Percentiles rank a stretch among this genome's conserved stretches.
These are phyloP conservation scores for Wickerhamomyces hampshirensis DNA, from an alignment of 805 yeast species.

Conservation along the genomic window DNA sequence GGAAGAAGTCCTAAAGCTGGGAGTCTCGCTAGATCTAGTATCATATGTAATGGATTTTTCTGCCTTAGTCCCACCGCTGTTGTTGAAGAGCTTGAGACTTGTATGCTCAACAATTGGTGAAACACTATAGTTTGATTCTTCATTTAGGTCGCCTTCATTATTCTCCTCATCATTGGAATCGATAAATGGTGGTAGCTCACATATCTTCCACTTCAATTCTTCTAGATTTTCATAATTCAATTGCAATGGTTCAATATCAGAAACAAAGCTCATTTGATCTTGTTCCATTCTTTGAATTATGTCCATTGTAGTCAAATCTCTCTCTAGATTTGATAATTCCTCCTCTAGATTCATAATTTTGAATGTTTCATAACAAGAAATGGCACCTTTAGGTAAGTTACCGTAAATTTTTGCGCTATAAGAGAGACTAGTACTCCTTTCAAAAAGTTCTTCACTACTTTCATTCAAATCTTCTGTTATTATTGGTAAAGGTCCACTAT, in stretches of 20 bases:
- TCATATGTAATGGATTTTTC: no score
- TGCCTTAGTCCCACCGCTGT: no score
- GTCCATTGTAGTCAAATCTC: neutral
- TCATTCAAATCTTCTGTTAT: no score
- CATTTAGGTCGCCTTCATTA: no score
- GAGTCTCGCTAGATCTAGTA: no score
- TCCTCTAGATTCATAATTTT: neutral
- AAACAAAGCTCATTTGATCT: neutral
- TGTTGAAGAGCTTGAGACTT: no score
- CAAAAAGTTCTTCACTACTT: no score
- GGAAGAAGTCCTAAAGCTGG: no score
- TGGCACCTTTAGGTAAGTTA: neutral
- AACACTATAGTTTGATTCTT: no score
- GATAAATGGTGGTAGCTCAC: slow-evolving; percentile 1
- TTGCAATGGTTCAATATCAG: slow-evolving; percentile 4
- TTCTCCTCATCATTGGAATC: slow-evolving; percentile 1
- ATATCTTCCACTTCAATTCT: slow-evolving; percentile 2
- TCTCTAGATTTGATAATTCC: neutral
- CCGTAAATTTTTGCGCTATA: no score
- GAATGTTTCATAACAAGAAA: slow-evolving; percentile 3
- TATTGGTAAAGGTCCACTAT: neutral
- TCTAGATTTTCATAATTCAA: slow-evolving; percentile 5
- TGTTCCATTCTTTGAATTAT: neutral
- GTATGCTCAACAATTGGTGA: no score
- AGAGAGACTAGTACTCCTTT: no score